Percentiles rank a stretch among this genome's conserved stretches.
Conservation (phyloP, 768 basidiomycete genomes). For the Russula ochroleuca region DNA sequence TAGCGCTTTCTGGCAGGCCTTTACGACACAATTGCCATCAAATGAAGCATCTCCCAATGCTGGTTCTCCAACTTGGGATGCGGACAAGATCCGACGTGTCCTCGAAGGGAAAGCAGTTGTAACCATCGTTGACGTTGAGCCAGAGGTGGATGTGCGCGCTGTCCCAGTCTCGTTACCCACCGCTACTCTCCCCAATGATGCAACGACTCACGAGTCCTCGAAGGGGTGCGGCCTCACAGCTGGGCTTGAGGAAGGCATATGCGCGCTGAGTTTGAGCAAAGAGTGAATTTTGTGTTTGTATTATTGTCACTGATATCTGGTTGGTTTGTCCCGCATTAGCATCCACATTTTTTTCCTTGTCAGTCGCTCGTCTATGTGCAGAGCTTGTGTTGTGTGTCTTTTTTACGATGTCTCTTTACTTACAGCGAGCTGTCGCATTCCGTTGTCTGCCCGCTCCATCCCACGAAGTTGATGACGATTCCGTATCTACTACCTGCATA, state of each 20-base stretch:
- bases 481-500: slow-evolving; percentile 21
- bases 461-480: slow-evolving; percentile 10
- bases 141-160: slow-evolving; percentile 14
- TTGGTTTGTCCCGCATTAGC: slow-evolving; percentile 17
- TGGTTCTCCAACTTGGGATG: slow-evolving; percentile 41
- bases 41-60: slow-evolving; percentile 28
- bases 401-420: slow-evolving; percentile 2
- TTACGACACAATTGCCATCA: slow-evolving; percentile 46
- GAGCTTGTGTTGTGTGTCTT: neutral
- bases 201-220: slow-evolving; percentile 9
- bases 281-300: slow-evolving; percentile 29
- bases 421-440: neutral
- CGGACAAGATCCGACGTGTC: slow-evolving; percentile 76
- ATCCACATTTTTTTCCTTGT: slow-evolving; percentile 5
- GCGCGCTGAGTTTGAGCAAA: slow-evolving; percentile 56
- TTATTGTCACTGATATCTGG: slow-evolving; percentile 7
- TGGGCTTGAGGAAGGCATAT: slow-evolving; percentile 62
- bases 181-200: neutral
- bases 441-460: neutral
- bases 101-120: slow-evolving; percentile 81
- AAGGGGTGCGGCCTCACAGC: slow-evolving; percentile 4
- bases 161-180: neutral
- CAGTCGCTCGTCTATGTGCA: neutral
- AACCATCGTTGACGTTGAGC: slow-evolving; percentile 71
- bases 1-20: slow-evolving; percentile 89